Conservation (phyloP, 2,329 filamentous ascomycete species). For the Aspergillus sojae region DNA sequence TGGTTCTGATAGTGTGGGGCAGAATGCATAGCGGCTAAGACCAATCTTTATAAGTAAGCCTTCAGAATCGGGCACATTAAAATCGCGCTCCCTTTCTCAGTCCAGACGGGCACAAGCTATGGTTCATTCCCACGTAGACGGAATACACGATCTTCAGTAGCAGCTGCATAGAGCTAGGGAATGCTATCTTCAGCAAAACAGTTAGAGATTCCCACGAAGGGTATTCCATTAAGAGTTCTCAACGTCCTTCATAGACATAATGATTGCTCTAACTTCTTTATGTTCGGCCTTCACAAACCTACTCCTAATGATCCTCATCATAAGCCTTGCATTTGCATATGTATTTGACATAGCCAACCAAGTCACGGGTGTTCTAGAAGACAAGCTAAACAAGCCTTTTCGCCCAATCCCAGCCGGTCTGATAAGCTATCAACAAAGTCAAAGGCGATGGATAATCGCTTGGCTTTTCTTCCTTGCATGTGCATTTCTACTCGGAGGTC, state of each 20-base stretch:
- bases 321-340: slow-evolving; percentile 1
- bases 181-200: background rate
- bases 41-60: background rate
- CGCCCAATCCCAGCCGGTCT: slow-evolving; percentile 7
- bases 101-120: background rate
- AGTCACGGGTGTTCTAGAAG: slow-evolving; percentile 3
- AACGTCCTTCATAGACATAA: background rate
- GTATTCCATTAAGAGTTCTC: background rate
- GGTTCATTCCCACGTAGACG: background rate
- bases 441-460: background rate
- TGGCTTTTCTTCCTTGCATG: background rate
- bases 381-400: slow-evolving; percentile 7
- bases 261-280: background rate
- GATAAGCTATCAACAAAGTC: background rate
- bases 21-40: background rate
- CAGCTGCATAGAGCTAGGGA: background rate
- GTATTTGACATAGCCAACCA: slow-evolving; percentile 11
- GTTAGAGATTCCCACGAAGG: background rate
- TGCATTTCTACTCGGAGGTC: too few relatives aligned
- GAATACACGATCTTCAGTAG: background rate
- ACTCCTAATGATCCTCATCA: background rate
- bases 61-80: background rate
- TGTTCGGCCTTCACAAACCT: background rate
- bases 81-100: background rate
- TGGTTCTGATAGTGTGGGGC: background rate